Percentiles rank a stretch among this genome's conserved stretches.
Conservation (phyloP, 306 rosid genomes). For the Glycine tomentella region DNA sequence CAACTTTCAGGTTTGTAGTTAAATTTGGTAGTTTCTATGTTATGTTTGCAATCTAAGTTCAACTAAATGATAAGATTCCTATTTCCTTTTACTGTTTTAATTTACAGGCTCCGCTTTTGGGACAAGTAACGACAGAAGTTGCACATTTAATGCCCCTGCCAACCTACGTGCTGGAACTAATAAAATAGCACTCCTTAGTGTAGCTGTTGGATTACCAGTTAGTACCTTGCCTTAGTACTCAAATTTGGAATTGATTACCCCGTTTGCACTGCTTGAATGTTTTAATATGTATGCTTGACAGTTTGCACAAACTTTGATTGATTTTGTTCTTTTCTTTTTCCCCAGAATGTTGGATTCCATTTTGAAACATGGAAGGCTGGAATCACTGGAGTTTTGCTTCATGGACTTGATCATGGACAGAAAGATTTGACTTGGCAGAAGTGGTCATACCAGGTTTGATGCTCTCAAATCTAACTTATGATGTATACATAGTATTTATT, state of each 20-base stretch:
- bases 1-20: slow-evolving; percentile 71
- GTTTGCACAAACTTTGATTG: slow-evolving; percentile 13
- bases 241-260: slow-evolving; percentile 14
- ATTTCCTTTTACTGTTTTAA: neutral
- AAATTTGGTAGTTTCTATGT: slow-evolving; percentile 21
- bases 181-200: slow-evolving; percentile 83
- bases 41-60: slow-evolving; percentile 15
- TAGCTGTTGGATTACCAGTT: slow-evolving; percentile 94
- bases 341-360: slow-evolving; percentile 80
- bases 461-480: neutral
- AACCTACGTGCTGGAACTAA: slow-evolving; percentile 78
- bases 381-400: slow-evolving; percentile 70
- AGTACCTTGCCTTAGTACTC: slow-evolving; percentile 44
- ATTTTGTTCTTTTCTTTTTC: slow-evolving; percentile 2
- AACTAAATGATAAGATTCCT: slow-evolving; percentile 31
- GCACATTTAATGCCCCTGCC: slow-evolving; percentile 70
- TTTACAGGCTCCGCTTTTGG: slow-evolving; percentile 87
- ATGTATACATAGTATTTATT: neutral
- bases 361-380: slow-evolving; percentile 88
- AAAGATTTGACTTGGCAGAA: slow-evolving; percentile 73
- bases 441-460: slow-evolving; percentile 90
- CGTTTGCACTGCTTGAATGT: neutral
- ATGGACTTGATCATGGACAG: slow-evolving; percentile 77
- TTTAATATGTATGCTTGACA: slow-evolving; percentile 8
- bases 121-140: slow-evolving; percentile 69